Evolutionary conservation across 148 eudicot genomes (phyloP), one percentile per base, ranked within the genome.

Genomic region (Camellia sinensis): DNA sequence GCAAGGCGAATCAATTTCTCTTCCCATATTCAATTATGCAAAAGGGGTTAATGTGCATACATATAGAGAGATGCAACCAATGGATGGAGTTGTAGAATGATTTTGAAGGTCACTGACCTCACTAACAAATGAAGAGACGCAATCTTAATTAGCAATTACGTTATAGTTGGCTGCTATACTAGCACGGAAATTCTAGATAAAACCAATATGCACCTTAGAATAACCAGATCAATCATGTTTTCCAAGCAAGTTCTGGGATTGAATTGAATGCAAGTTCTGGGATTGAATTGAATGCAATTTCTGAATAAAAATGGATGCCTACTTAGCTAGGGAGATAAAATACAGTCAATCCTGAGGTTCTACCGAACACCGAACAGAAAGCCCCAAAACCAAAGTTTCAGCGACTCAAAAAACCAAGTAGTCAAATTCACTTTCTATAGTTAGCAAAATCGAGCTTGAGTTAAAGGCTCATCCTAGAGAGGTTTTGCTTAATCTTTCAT

Each of bases 401-500:
- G 12, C 3, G 3, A 12, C 3, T 3, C 14, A 1, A 54, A 54
- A 54, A 54, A 54, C 14, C 59, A 54, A 12, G 12, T 0, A 2
- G 3, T 61, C 22, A 61, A 19, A 50, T 73, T 18, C 62, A 53
- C 14, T 37, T 54, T 22, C 46, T 22, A 41, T 53, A 73, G 46
- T 54, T 73, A 15, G 4, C 18, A 6, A 29, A 14, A 29, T 5
- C 45, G 37, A 29, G 37, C 37, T 1, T 29, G 37, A 29, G 37
- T 29, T 29, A 48, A 53, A 53, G 64, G 41, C 79, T 80, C 81
- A 81, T 5, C 12, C 45, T 17, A 59, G 63, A 72, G 87, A 79
- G 40, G 70, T 76, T 54, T 79, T 82, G 75, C 74, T 85, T 86
- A 93, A 56, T 52, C 90, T 75, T 82, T 90, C 92, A 75, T 88